Evolutionary conservation across 345 rosid species (phyloP), one percentile per base, ranked within the genome.

Genomic region (Euphorbia peplus): DNA sequence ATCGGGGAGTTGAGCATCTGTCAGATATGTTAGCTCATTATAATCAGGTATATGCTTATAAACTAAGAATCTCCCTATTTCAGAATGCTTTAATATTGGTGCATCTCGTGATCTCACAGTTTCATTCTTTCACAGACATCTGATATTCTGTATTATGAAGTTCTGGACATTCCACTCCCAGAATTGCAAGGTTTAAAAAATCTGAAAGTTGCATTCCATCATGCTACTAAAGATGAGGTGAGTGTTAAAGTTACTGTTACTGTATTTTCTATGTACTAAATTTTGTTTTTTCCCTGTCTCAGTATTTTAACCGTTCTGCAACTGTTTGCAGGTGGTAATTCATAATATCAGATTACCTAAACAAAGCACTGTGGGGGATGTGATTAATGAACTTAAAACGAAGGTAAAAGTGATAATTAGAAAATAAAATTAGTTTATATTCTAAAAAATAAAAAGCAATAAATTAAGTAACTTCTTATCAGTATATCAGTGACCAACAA

Each of bases 121-220:
- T 39, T 44, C 59, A 66, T 75, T 35, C 75, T 71, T 9, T 59
- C 60, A 55, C 93, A 91, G 99, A 82, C 88, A 14, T 86, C 96
- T 65, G 96, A 92, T 82, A 88, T 92, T 69, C 78, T 95, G 84
- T 95, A 95, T 75, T 95, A 88, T 70, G 99, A 95, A 86, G 91
- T 87, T 39, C 80, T 95, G 73, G 99, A 95, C 81, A 87, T 92
- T 74, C 99, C 99, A 68, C 93, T 95, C 55, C 98, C 99, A 51
- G 96, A 95, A 72, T 80, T 95, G 75, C 96, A 92, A 85, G 86
- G 91, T 74, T 71, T 92, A 76, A 95, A 95, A 74, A 92, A 89
- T 68, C 82, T 92, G 57, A 90, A 88, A 85, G 90, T 95, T 66
- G 90, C 91, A 73, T 90, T 90, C 73, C 92, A 86, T 78, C 87